Evolutionary conservation across 192 early-diverging fungal species (phyloP).

Genomic region (Umbelopsis isabellina): DNA sequence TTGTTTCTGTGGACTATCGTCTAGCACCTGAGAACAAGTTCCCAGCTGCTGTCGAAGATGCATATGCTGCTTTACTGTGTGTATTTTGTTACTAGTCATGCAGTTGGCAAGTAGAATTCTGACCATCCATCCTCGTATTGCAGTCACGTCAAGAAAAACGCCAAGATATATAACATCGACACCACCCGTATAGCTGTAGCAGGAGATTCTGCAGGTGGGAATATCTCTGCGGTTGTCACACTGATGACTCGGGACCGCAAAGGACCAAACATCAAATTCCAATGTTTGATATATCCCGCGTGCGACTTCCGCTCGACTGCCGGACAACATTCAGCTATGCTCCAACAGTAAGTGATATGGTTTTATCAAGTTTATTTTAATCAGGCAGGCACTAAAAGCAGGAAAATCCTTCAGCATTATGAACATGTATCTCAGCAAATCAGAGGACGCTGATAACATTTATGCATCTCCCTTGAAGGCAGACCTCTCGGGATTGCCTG

Average conservation of each 20-base stretch:
- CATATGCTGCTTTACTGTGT: constrained; percentile 38
- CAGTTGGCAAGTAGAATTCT: background rate
- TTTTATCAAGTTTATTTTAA: background rate
- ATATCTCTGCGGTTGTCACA: constrained; percentile 40
- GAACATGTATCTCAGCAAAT: too few species aligned
- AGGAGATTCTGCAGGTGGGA: constrained; percentile 59
- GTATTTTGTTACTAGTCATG: background rate
- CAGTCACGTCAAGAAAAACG: constrained; percentile 29
- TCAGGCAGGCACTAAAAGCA: background rate
- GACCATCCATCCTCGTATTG: background rate
- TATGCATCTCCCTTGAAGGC: background rate
- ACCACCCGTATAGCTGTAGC: constrained; percentile 48
- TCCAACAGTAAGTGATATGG: background rate
- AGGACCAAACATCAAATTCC: background rate
- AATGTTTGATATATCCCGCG: constrained; percentile 13
- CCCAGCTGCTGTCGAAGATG: constrained; percentile 39
- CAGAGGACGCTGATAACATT: background rate
- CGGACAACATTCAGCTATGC: background rate
- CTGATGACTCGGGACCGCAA: constrained; percentile 5
- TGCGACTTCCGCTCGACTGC: background rate
- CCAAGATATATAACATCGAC: constrained; percentile 32
- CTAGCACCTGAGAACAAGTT: constrained; percentile 40
- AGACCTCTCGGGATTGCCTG: constrained; percentile 3
- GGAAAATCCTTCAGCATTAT: too few species aligned
- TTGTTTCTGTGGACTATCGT: constrained; percentile 41